These are phyloP conservation scores for Wallemia mellicola DNA, from an alignment of 1,284 basidiomycete species.

Conservation along the genomic window DNA sequence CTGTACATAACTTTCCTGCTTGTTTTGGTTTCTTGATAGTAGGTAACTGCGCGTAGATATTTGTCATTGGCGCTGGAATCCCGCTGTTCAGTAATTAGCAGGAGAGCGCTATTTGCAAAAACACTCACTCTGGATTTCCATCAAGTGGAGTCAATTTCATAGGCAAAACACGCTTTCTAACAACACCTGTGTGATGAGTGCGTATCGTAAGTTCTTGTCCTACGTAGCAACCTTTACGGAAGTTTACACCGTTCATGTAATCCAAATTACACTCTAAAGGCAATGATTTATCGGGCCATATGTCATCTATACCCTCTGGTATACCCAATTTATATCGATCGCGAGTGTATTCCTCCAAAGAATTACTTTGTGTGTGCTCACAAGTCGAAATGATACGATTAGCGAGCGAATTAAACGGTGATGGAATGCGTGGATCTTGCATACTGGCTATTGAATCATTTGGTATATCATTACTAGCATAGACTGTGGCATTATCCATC, in stretches of 20 bases:
- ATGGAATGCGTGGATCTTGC: neutral
- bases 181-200: slow-evolving; percentile 75
- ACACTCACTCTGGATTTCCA: too few species aligned
- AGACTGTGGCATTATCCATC: slow-evolving; percentile 23
- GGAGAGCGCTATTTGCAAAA: too few species aligned
- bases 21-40: neutral
- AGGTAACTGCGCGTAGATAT: neutral
- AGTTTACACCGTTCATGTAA: slow-evolving; percentile 81
- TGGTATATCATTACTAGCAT: slow-evolving; percentile 2
- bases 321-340: slow-evolving; percentile 59
- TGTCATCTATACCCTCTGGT: slow-evolving; percentile 56
- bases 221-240: slow-evolving; percentile 90
- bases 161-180: slow-evolving; percentile 72
- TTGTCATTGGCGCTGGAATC: neutral
- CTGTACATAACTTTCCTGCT: neutral
- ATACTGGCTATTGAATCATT: neutral
- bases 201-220: slow-evolving; percentile 92
- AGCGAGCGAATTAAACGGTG: neutral
- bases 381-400: too few species aligned
- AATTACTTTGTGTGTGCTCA: too few species aligned
- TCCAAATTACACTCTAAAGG: slow-evolving; percentile 87
- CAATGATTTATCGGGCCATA: slow-evolving; percentile 42
- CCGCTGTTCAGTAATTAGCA: too few species aligned
- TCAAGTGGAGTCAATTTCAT: too few species aligned
- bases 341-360: slow-evolving; percentile 39